Evolutionary conservation across 768 basidiomycete genomes (phyloP), one percentile per base, ranked within the genome.

Genomic region (Tricholoma bakamatsutake): DNA sequence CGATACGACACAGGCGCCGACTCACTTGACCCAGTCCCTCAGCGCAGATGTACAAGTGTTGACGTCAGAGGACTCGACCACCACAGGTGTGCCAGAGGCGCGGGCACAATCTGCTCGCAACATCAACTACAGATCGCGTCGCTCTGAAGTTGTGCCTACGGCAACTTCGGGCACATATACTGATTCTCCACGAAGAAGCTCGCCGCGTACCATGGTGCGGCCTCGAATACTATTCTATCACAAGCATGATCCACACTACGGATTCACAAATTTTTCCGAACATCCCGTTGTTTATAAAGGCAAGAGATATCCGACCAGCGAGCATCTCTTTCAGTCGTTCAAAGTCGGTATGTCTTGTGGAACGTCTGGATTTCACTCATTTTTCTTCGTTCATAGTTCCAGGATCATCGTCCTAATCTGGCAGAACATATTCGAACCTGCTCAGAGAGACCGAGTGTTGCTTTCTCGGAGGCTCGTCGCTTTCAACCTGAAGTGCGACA

Each of bases 321-420:
- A 88, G 64, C 88, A 89, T 67, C 76, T 89, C 10, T 89, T 87
- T 62, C 87, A 89, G 61, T 83, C 87, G 2, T 79, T 88, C 71
- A 88, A 87, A 66, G 85, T 83, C 53, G 10, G 67, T 59, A n/a
- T n/a, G 30, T 33, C 56, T 10, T 6, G 28, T 33, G 13, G 8
- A 48, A 15, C 28, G 37, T 13, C 33, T 21, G 37, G 13, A 24
- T n/a, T 21, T 12, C 45, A n/a, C 46, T 53, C 51, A 57, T 48
- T 31, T 49, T 57, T 51, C 30, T 57, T 46, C 54, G 51, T 57
- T 46, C 54, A 52, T 7, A 88, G 84, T 89, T 88, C 59, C 72
- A 84, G 55, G 75, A 76, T 3, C 74, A 79, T 61, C 72, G 78
- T 10, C 85, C 85, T 13, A 75, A 79, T 53, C 74, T 88, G 13